phyloP scores from a whole-genome alignment of 495 filamentous ascomycete species.

The Podospora comata region DNA sequence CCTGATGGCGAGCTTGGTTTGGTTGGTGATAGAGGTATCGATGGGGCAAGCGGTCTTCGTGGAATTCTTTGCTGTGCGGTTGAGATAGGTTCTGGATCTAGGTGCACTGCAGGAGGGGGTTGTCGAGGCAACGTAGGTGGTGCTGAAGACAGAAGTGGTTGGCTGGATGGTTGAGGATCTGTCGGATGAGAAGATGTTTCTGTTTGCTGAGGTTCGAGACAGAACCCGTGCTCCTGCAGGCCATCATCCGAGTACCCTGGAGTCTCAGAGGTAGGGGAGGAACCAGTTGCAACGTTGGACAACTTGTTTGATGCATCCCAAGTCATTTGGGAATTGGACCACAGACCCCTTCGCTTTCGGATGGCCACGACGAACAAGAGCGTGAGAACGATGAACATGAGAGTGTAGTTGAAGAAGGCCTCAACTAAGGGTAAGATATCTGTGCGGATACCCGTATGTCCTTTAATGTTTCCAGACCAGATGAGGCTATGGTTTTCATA shows the following conservation, averaged over 20 bases:
- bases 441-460: neutral
- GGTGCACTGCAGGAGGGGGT: neutral
- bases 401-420: constrained; percentile 18
- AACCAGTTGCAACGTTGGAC: neutral
- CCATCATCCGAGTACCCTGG: neutral
- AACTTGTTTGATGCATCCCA: constrained; percentile 9
- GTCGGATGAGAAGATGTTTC: neutral
- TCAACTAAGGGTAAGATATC: constrained; percentile 1
- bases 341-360: constrained; percentile 20
- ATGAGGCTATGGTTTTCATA: neutral
- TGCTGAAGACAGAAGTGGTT: neutral
- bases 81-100: neutral
- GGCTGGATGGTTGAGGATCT: neutral
- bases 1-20: neutral
- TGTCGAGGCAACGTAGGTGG: neutral
- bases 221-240: neutral
- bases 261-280: neutral
- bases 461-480: neutral
- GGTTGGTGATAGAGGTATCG: neutral
- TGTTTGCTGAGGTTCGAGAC: neutral
- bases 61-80: neutral
- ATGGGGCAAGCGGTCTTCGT: neutral
- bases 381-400: constrained; percentile 22
- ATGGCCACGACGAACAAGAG: constrained; percentile 20
- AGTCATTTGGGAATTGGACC: constrained; percentile 15